Evolutionary conservation across 345 rosid species (phyloP), one percentile per base, ranked within the genome.

Genomic region (Rubroshorea leprosula): DNA sequence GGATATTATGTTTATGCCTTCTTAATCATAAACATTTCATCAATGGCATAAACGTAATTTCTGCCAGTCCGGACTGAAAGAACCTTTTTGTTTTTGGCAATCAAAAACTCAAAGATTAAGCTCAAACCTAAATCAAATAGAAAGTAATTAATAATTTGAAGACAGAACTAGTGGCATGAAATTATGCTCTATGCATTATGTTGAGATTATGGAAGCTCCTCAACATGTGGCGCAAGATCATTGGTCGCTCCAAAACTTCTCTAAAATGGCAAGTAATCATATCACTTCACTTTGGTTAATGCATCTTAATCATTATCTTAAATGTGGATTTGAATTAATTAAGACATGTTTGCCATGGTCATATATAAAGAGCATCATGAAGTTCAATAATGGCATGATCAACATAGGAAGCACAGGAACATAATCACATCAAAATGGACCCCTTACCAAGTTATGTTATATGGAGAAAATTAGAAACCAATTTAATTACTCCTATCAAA

Each of bases 281-380:
- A 24, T 65, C 60, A 45, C 27, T 48, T 24, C 41, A 48, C 35
- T 55, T 22, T 63, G 53, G 72, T 70, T 74, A 67, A 74, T 63
- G 75, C 75, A 70, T 74, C 79, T 51, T 70, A 67, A 67, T 74
- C 79, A 67, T 61, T 45, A 70, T 43, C 54, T 56, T 41, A 12
- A 11, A 21, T 31, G 45, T 27, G 24, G 69, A 50, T 53, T 66
- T 38, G 60, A 59, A 41, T 58, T 55, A 48, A 62, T 23, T 41
- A 67, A 62, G 41, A 51, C 71, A 71, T 73, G 75, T 73, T 67
- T 60, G 81, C 76, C 71, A 73, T 77, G 73, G 51, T 29, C 45
- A 64, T 22, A 23, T 50, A 11, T 24, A 9, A 17, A 17, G 13
- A 23, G n/a, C 13, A 57, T 15, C 23, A 29, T 25, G 23, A 45